Evolutionary conservation across 1,284 basidiomycete species (phyloP).

Genomic region (Bothia castanella): DNA sequence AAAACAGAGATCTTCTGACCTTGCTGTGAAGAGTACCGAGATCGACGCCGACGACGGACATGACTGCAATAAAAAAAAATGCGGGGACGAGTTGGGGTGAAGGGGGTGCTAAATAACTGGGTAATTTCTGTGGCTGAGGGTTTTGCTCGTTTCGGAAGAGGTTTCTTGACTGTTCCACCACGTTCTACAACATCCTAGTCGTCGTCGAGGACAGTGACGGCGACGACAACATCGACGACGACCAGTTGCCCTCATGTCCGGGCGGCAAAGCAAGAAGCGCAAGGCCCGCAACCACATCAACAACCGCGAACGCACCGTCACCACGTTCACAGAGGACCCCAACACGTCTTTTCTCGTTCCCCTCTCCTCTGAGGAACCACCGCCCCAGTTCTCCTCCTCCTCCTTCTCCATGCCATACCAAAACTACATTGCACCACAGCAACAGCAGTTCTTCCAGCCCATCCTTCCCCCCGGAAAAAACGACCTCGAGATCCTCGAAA

Average conservation of each 20-base stretch:
- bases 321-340: conserved; percentile 55
- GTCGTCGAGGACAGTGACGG: background rate
- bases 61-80: conserved; percentile 33
- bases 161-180: conserved; percentile 29
- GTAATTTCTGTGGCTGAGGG: conserved; percentile 17
- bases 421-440: conserved; percentile 29
- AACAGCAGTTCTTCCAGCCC: conserved; percentile 26
- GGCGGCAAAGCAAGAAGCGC: conserved; percentile 58
- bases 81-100: too few species aligned
- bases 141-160: conserved; percentile 25
- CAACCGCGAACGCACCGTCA: conserved; percentile 60
- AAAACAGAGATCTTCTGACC: conserved; percentile 36
- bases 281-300: conserved; percentile 50
- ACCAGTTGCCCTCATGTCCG: conserved; percentile 41
- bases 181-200: conserved; percentile 18
- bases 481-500: conserved; percentile 68
- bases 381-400: conserved; percentile 32
- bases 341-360: conserved; percentile 47
- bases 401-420: conserved; percentile 30
- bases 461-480: conserved; percentile 44
- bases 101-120: conserved; percentile 15
- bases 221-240: background rate
- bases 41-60: conserved; percentile 92
- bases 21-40: conserved; percentile 86
- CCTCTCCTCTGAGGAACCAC: conserved; percentile 45